These are phyloP conservation scores for Perilla frutescens DNA, from an alignment of 257 asterid species.

Conservation along the genomic window DNA sequence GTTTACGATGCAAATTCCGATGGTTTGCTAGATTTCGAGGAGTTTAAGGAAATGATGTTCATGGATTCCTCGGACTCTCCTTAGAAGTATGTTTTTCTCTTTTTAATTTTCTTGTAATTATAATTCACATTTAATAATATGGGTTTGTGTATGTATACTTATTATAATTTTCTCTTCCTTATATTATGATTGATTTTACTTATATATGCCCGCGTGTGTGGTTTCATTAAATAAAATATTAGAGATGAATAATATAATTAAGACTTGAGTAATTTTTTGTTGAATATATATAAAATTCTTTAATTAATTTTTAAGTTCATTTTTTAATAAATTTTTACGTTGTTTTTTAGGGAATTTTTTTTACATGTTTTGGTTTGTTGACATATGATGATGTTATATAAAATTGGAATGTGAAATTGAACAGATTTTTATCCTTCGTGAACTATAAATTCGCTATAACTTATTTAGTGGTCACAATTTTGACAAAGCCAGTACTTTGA, in stretches of 20 bases:
- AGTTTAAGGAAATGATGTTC: conserved; percentile 68
- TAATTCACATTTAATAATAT: background rate
- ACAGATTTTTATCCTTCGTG: too few species aligned
- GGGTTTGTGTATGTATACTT: background rate
- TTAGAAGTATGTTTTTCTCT: background rate
- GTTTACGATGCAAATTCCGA: conserved; percentile 57
- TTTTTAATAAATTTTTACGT: background rate
- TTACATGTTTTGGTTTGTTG: background rate
- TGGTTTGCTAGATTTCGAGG: conserved; percentile 70
- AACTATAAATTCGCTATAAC: background rate
- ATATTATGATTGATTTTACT: background rate
- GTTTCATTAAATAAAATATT: background rate
- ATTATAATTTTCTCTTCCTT: background rate
- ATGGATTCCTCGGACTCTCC: conserved; percentile 22
- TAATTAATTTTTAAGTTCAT: background rate
- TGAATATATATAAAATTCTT: too few species aligned
- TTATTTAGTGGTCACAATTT: background rate
- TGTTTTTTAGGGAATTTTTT: too few species aligned
- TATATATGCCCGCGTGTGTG: background rate
- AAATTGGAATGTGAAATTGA: too few species aligned
- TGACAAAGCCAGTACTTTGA: background rate
- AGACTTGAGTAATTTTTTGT: background rate
- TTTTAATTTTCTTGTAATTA: background rate
- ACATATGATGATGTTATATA: background rate
- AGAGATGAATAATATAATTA: too few species aligned